Evolutionary conservation across 1,139 yeast species (phyloP), one percentile per base, ranked within the genome.

Genomic region (Blastobotrys serpentis): DNA sequence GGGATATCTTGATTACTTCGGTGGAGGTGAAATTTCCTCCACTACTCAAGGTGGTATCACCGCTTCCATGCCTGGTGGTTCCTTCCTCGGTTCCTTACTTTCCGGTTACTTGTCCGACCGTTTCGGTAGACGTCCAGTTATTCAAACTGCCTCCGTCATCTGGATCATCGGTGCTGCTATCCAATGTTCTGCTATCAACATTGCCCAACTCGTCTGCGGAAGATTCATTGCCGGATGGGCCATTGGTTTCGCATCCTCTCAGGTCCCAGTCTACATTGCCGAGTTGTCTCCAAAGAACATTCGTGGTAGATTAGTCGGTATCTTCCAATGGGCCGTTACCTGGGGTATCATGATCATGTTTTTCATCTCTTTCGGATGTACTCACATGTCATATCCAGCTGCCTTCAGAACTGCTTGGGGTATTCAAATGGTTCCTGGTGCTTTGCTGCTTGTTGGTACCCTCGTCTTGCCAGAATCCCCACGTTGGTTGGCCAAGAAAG

Each of bases 1-100:
- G 56, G 73, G 84, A 19, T 78, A 75, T 56, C 72, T 73, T 23
- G 69, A 71, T 45, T 66, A 55, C 50, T 70, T 70, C 57, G 54
- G 64, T 50, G 38, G 58, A 51, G 66, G 70, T 18, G 52, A 29
- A 6, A 29, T 29, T 11, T 52, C 56, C 44, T 58, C 70, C 5
- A 69, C 86, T 46, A 74, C 89, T 0, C 83, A 81, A 54, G 96
- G 96, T 42, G 86, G 90, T 55, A 87, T 90, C 60, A 90, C 98
- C 0, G 86, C 96, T 21, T 90, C 97, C 11, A 90, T 96, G 48
- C 86, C 97, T 1, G 77, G 90, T 46, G 98, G 98, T 52, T 96
- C 98, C 4, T 74, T 90, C 55, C 69, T 65, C 1, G 70, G 69
- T 5, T 65, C 71, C 10, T 49, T 68, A 4, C 51, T 51, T 19